These are phyloP conservation scores for Neurospora sublineolata DNA, from an alignment of 495 filamentous ascomycete genomes.

Conservation along the genomic window DNA sequence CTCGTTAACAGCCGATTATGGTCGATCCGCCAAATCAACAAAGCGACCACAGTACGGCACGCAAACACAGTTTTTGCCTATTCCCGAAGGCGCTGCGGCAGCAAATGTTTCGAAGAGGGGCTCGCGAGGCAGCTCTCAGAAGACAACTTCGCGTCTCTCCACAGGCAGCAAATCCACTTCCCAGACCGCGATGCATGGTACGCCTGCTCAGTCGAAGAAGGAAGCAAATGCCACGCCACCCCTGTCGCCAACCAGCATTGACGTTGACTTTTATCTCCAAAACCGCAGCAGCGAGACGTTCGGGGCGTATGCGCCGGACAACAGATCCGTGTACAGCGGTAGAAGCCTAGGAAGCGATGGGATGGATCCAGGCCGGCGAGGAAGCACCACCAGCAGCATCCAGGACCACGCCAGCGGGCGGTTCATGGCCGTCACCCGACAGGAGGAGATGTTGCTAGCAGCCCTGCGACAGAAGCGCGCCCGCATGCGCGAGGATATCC, in stretches of 20 bases:
- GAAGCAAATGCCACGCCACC: slow-evolving; percentile 31
- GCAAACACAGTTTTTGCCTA: slow-evolving; percentile 13
- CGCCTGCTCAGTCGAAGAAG: background rate
- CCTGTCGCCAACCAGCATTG: slow-evolving; percentile 35
- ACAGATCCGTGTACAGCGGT: slow-evolving; percentile 12
- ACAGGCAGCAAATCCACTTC: slow-evolving; percentile 9
- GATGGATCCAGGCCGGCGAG: slow-evolving; percentile 5
- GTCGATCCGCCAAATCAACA: slow-evolving; percentile 5
- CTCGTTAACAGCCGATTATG: background rate
- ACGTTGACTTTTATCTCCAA: slow-evolving; percentile 33
- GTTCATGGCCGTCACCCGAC: slow-evolving; percentile 74
- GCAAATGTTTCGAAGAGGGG: slow-evolving; percentile 4
- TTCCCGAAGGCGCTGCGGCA: slow-evolving; percentile 4
- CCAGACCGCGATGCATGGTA: slow-evolving; percentile 3
- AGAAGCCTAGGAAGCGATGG: slow-evolving; percentile 10
- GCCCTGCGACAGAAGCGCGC: slow-evolving; percentile 70
- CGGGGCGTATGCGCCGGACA: slow-evolving; percentile 5
- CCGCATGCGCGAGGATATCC: slow-evolving; percentile 60
- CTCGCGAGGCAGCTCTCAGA: slow-evolving; percentile 12
- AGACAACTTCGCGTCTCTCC: slow-evolving; percentile 7
- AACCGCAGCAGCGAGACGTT: slow-evolving; percentile 7
- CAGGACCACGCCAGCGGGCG: slow-evolving; percentile 39
- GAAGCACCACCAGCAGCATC: slow-evolving; percentile 16
- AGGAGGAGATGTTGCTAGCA: slow-evolving; percentile 74
- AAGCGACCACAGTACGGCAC: slow-evolving; percentile 17